These are phyloP conservation scores for Pythium dissimile DNA, from an alignment of 352 stramenopile species.

Conservation along the genomic window DNA sequence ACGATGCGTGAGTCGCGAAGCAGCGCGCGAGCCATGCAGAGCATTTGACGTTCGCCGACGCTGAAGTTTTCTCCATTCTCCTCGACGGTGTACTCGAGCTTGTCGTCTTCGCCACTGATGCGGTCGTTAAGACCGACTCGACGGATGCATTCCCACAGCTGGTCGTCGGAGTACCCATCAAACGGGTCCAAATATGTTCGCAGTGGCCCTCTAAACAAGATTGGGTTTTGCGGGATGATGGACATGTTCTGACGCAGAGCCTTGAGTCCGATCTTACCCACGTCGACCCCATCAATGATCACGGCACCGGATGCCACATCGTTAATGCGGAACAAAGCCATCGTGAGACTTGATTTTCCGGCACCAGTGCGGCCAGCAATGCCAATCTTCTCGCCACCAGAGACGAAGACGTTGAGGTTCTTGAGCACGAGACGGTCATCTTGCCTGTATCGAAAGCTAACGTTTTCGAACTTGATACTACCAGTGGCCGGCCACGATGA, in stretches of 20 bases:
- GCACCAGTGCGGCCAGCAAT: constrained; percentile 88
- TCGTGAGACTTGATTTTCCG: constrained; percentile 83
- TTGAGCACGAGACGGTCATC: constrained; percentile 37
- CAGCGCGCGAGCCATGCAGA: constrained; percentile 90
- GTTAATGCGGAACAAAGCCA: constrained; percentile 91
- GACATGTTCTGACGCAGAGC: constrained; percentile 78
- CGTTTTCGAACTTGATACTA: constrained; percentile 73
- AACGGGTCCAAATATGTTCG: constrained; percentile 91
- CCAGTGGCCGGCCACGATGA: constrained; percentile 77
- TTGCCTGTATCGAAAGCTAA: constrained; percentile 89
- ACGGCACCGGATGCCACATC: constrained; percentile 88
- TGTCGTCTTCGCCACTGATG: constrained; percentile 20
- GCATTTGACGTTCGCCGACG: constrained; percentile 80
- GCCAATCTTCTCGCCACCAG: constrained; percentile 67
- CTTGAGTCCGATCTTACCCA: constrained; percentile 68
- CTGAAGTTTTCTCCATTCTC: constrained; percentile 93
- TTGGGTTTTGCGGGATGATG: constrained; percentile 92
- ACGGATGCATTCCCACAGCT: constrained; percentile 49
- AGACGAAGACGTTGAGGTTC: constrained; percentile 42
- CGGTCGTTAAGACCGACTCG: constrained; percentile 50
- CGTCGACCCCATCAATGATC: constrained; percentile 82
- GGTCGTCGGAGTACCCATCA: constrained; percentile 62
- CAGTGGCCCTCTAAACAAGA: constrained; percentile 90
- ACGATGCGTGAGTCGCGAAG: constrained; percentile 80
- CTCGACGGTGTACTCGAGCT: constrained; percentile 72